These are phyloP conservation scores for Phytomonas sp. DNA, from an alignment of 208 protist species.

Conservation along the genomic window DNA sequence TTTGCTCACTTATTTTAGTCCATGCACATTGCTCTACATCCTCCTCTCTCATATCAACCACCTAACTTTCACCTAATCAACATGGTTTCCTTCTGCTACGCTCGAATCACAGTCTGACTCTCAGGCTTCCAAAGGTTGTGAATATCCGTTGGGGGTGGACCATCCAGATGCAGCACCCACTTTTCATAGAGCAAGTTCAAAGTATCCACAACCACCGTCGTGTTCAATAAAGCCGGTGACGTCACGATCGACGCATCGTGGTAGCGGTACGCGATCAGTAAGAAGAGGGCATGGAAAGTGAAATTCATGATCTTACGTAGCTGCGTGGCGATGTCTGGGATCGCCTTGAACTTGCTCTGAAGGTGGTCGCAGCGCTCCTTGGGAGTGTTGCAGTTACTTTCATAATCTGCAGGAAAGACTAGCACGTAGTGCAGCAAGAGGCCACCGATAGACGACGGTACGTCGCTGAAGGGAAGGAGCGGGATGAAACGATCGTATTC, in stretches of 20 bases:
- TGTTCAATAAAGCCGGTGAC: conserved; percentile 18
- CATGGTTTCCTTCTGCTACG: background rate
- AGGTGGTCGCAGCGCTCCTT: conserved; percentile 55
- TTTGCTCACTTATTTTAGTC: conserved; percentile 2
- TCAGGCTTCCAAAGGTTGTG: conserved; percentile 25
- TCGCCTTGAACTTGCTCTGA: conserved; percentile 52
- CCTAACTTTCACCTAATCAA: conserved; percentile 2
- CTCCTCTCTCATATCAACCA: background rate
- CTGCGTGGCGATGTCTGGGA: conserved; percentile 49
- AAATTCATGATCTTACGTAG: conserved; percentile 73
- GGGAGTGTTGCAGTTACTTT: conserved; percentile 46
- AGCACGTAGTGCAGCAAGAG: conserved; percentile 84
- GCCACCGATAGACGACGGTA: conserved; percentile 64
- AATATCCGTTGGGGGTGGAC: conserved; percentile 44
- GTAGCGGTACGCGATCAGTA: conserved; percentile 62
- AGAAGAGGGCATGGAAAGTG: conserved; percentile 63
- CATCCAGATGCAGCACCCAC: conserved; percentile 63
- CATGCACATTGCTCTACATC: background rate
- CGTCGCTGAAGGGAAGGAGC: conserved; percentile 61
- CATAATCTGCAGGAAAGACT: conserved; percentile 77
- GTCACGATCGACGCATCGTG: conserved; percentile 24
- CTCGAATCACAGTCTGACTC: background rate
- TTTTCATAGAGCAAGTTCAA: conserved; percentile 54
- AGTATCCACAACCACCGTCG: conserved; percentile 35
- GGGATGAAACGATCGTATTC: conserved; percentile 45